A percentile compares a stretch with the other conserved stretches of the same genome.
Evolutionary conservation across 208 protist genomes (phyloP).

Genomic region (Strigomonas culicis): DNA sequence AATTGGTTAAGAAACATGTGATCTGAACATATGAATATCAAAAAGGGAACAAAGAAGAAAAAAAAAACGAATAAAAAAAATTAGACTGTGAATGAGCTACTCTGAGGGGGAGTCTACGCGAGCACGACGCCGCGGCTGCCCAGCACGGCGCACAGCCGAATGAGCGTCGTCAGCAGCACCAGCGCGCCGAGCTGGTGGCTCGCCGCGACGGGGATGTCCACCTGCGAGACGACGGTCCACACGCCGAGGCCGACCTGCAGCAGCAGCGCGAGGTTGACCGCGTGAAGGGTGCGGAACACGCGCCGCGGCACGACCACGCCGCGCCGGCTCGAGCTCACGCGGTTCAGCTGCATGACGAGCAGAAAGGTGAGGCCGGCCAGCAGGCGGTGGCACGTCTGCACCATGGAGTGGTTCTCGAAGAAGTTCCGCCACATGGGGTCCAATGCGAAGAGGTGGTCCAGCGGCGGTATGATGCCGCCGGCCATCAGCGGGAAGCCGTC

Average conservation of each 20-base stretch:
- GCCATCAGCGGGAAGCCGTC: conserved; percentile 89
- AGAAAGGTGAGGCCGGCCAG: conserved; percentile 54
- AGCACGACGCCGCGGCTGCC: conserved; percentile 56
- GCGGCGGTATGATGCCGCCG: conserved; percentile 68
- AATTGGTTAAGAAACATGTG: neutral
- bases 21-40: neutral
- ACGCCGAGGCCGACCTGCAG: conserved; percentile 91
- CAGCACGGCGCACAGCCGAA: conserved; percentile 70
- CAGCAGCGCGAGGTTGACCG: conserved; percentile 56
- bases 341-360: conserved; percentile 51
- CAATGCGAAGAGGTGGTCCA: conserved; percentile 58
- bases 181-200: conserved; percentile 85
- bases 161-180: conserved; percentile 70
- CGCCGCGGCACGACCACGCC: conserved; percentile 29
- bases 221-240: conserved; percentile 90
- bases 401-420: conserved; percentile 78
- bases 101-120: conserved; percentile 8
- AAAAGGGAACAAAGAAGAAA: neutral
- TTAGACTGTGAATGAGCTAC: neutral
- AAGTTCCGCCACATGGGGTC: conserved; percentile 79
- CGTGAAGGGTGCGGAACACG: conserved; percentile 44
- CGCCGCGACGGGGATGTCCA: conserved; percentile 87
- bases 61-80: conserved; percentile 1
- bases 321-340: conserved; percentile 30
- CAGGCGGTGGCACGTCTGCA: conserved; percentile 74